Evolutionary conservation across 805 yeast genomes (phyloP).

Genomic region (Danielozyma ontarioensis): DNA sequence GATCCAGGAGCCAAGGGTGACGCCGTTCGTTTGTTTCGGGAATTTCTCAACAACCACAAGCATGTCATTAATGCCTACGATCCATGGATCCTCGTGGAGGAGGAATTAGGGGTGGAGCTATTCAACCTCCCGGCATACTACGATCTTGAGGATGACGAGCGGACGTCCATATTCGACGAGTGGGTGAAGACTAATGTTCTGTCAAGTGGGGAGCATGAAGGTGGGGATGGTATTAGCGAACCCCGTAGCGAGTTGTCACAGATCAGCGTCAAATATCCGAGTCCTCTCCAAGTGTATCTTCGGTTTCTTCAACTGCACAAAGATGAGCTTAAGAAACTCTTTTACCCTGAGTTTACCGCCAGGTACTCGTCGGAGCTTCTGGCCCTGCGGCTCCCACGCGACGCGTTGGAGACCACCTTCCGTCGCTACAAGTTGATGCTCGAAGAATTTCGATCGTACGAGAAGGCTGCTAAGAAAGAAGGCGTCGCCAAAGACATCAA

Average conservation of each 20-base stretch:
- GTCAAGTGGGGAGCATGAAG: slow-evolving; percentile 8
- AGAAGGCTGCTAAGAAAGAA: slow-evolving; percentile 16
- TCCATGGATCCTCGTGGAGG: slow-evolving; percentile 36
- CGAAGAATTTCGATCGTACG: slow-evolving; percentile 23
- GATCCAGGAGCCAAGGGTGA: no score
- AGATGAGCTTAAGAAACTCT: slow-evolving; percentile 19
- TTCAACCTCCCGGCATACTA: slow-evolving; percentile 24
- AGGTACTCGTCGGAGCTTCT: slow-evolving; percentile 10
- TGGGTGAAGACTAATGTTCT: slow-evolving; percentile 19
- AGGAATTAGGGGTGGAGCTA: slow-evolving; percentile 25
- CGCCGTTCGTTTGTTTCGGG: no score
- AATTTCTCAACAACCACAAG: no score
- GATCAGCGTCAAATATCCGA: slow-evolving; percentile 11
- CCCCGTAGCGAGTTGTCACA: neutral
- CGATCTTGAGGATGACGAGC: slow-evolving; percentile 11
- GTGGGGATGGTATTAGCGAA: no score
- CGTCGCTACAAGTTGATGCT: slow-evolving; percentile 20
- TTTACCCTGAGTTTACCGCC: slow-evolving; percentile 22
- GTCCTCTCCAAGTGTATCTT: slow-evolving; percentile 16
- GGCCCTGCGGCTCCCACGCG: no score
- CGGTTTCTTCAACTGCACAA: slow-evolving; percentile 25
- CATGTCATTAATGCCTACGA: no score
- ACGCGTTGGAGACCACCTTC: slow-evolving; percentile 3
- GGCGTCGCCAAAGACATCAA: slow-evolving; percentile 13
- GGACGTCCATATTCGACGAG: slow-evolving; percentile 19